These are phyloP conservation scores for Yarrowia yakushimensis DNA, from an alignment of 805 yeast species.

Conservation along the genomic window DNA sequence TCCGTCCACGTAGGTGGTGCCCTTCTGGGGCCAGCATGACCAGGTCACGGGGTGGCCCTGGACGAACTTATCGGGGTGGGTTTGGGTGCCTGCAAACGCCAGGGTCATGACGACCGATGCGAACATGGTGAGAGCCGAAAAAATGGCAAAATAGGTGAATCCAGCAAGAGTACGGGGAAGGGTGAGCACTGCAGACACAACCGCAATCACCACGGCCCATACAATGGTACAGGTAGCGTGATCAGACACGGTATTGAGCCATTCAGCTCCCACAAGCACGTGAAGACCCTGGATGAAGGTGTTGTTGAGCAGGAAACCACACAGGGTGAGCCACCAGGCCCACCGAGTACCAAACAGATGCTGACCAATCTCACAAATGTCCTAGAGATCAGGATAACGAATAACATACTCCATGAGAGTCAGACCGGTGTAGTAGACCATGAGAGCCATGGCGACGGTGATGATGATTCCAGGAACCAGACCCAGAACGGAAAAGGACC, in stretches of 20 bases:
- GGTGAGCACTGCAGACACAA: conserved; percentile 50
- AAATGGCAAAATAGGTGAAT: conserved; percentile 50
- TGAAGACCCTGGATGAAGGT: conserved; percentile 58
- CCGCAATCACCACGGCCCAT: conserved; percentile 49
- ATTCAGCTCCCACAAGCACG: conserved; percentile 57
- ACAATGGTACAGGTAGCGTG: conserved; percentile 52
- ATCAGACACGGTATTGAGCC: conserved; percentile 52
- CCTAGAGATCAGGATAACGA: conserved; percentile 49
- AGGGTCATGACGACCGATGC: conserved; percentile 52
- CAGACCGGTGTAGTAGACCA: conserved; percentile 55
- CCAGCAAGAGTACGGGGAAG: conserved; percentile 56
- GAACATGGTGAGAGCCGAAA: conserved; percentile 57
- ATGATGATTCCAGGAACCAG: conserved; percentile 55
- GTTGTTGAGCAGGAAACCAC: conserved; percentile 53
- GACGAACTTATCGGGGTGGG: conserved; percentile 46
- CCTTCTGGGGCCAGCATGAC: conserved; percentile 49
- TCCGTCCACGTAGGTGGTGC: conserved; percentile 51
- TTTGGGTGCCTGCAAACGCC: conserved; percentile 52
- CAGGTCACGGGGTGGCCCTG: conserved; percentile 43
- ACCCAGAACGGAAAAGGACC: conserved; percentile 60
- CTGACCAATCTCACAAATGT: conserved; percentile 59
- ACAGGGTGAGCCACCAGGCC: conserved; percentile 58
- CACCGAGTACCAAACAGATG: conserved; percentile 47
- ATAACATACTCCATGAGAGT: conserved; percentile 54
- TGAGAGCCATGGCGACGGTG: conserved; percentile 49